These are phyloP conservation scores for Populus trichocarpa DNA, from an alignment of 441 rosid genomes.

Conservation along the genomic window DNA sequence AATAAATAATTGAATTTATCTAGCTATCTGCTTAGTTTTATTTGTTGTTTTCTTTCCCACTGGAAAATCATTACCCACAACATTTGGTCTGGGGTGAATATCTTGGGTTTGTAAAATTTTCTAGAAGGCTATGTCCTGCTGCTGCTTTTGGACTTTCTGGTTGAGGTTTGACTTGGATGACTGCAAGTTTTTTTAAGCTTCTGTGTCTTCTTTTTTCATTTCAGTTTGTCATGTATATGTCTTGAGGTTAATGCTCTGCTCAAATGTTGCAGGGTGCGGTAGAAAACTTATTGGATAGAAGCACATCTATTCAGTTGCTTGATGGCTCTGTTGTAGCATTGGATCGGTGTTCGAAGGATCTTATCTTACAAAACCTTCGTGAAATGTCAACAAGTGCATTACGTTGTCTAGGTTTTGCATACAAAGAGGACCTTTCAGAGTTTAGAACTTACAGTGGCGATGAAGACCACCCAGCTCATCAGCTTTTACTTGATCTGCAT, in stretches of 20 bases:
- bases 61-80: background rate
- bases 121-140: background rate
- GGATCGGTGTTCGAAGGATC: constrained; percentile 55
- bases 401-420: constrained; percentile 88
- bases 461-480: constrained; percentile 90
- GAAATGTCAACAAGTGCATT: constrained; percentile 73
- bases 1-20: background rate
- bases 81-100: background rate
- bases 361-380: constrained; percentile 52
- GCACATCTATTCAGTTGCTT: constrained; percentile 62
- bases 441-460: constrained; percentile 81
- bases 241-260: background rate
- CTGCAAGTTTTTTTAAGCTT: background rate
- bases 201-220: background rate
- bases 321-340: constrained; percentile 69
- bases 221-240: background rate
- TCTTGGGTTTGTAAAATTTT: background rate
- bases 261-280: constrained; percentile 80
- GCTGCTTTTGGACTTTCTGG: background rate
- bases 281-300: constrained; percentile 80
- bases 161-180: constrained; percentile 4
- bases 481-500: constrained; percentile 70
- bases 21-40: background rate
- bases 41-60: background rate
- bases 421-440: constrained; percentile 53